Conservation (phyloP, 306 rosid species). For the Leucaena leucocephala region DNA sequence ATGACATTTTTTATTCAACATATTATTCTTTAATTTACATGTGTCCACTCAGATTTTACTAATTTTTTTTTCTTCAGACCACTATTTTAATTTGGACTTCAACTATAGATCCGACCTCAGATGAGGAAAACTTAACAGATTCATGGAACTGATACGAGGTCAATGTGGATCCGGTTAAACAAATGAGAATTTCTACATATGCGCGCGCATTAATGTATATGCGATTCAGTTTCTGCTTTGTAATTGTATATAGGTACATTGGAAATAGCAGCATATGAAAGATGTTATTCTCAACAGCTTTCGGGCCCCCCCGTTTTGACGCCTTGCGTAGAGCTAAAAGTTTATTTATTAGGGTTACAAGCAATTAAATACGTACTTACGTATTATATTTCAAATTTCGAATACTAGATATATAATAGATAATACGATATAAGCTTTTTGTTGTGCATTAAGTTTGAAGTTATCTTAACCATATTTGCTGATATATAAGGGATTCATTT, state of each 20-base stretch:
- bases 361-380: background rate
- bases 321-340: background rate
- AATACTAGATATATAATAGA: background rate
- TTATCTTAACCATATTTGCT: background rate
- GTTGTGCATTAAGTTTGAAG: background rate
- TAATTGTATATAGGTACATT: background rate
- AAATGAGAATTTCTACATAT: background rate
- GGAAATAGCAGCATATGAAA: background rate
- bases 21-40: background rate
- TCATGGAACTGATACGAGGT: slow-evolving; percentile 5
- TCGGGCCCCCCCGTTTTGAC: background rate
- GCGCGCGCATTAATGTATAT: background rate
- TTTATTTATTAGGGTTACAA: background rate
- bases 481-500: background rate
- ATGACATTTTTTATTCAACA: slow-evolving; percentile 9
- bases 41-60: background rate
- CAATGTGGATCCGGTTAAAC: background rate
- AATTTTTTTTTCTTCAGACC: background rate
- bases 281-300: background rate
- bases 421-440: no score
- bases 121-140: background rate
- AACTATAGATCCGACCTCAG: background rate
- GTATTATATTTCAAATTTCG: background rate
- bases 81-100: background rate
- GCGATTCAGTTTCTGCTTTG: slow-evolving; percentile 5